Percentiles rank a stretch among this genome's conserved stretches.
Conservation (phyloP, 805 yeast species). For the Barnettozyma californica region DNA sequence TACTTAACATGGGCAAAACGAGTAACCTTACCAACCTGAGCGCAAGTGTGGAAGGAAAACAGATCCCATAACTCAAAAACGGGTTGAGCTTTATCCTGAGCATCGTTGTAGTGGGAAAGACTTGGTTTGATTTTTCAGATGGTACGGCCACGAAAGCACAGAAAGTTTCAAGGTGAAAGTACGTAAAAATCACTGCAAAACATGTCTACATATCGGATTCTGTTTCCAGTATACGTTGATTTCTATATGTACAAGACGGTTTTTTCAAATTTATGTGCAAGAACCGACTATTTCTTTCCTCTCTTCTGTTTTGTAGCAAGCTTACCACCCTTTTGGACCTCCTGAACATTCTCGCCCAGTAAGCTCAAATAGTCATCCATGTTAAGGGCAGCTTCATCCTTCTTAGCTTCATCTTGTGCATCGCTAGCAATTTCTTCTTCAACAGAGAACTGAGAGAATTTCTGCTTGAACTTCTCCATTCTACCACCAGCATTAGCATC, state of each 20-base stretch:
- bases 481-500: slow-evolving; percentile 86
- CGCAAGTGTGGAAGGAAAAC: slow-evolving; percentile 75
- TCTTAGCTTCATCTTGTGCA: slow-evolving; percentile 5
- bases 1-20: too few species aligned
- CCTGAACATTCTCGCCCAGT: slow-evolving; percentile 51
- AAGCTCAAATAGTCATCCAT: slow-evolving; percentile 52
- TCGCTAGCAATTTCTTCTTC: slow-evolving; percentile 21
- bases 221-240: not conserved
- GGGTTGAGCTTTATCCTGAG: not conserved
- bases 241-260: slow-evolving; percentile 1
- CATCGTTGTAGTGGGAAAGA: not conserved
- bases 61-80: slow-evolving; percentile 55
- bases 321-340: slow-evolving; percentile 53
- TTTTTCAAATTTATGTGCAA: not conserved
- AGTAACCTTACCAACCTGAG: slow-evolving; percentile 54
- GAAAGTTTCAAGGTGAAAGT: too few species aligned
- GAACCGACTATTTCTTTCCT: slow-evolving; percentile 29
- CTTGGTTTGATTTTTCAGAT: not conserved
- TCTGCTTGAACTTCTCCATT: slow-evolving; percentile 67
- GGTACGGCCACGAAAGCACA: not conserved
- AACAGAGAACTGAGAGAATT: slow-evolving; percentile 47
- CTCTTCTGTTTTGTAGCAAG: slow-evolving; percentile 40
- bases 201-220: not conserved
- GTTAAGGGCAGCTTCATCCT: slow-evolving; percentile 14
- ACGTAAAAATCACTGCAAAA: not conserved